Evolutionary conservation across 495 filamentous ascomycete genomes (phyloP).

Genomic region (Bombardia bombarda): DNA sequence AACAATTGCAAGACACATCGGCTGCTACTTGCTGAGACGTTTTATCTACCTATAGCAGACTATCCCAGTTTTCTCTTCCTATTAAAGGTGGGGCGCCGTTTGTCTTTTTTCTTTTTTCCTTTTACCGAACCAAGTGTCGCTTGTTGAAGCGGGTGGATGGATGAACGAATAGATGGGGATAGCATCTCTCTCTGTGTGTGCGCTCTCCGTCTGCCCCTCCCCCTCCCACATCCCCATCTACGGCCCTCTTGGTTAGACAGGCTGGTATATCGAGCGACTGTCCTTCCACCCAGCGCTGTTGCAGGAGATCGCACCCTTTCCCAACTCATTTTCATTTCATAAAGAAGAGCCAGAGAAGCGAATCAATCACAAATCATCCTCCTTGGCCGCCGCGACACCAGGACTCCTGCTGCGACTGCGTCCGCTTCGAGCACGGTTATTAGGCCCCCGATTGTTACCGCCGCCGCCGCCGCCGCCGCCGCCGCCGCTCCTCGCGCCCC

Average conservation of each 20-base stretch:
- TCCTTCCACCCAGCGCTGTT: background rate
- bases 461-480: slow-evolving; percentile 39
- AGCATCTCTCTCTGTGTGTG: background rate
- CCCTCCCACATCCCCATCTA: no score
- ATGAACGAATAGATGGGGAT: background rate
- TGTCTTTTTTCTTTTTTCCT: background rate
- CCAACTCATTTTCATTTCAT: background rate
- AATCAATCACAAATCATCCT: slow-evolving; percentile 8
- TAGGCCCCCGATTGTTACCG: slow-evolving; percentile 14
- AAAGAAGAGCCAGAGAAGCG: background rate
- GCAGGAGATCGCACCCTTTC: background rate
- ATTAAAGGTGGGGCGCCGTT: background rate
- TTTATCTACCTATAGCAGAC: background rate
- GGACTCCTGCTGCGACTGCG: slow-evolving; percentile 36
- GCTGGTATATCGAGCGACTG: no score
- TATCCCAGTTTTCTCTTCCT: background rate
- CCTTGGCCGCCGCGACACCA: slow-evolving; percentile 22
- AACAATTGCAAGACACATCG: background rate
- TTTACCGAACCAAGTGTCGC: background rate
- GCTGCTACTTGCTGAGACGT: background rate
- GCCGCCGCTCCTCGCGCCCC: slow-evolving; percentile 43
- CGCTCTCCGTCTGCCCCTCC: background rate
- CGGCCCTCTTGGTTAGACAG: no score
- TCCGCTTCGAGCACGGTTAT: slow-evolving; percentile 34
- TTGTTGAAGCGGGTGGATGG: background rate